These are phyloP conservation scores for Sarocladium oryzae DNA, from an alignment of 2,329 filamentous ascomycete genomes.

Conservation along the genomic window DNA sequence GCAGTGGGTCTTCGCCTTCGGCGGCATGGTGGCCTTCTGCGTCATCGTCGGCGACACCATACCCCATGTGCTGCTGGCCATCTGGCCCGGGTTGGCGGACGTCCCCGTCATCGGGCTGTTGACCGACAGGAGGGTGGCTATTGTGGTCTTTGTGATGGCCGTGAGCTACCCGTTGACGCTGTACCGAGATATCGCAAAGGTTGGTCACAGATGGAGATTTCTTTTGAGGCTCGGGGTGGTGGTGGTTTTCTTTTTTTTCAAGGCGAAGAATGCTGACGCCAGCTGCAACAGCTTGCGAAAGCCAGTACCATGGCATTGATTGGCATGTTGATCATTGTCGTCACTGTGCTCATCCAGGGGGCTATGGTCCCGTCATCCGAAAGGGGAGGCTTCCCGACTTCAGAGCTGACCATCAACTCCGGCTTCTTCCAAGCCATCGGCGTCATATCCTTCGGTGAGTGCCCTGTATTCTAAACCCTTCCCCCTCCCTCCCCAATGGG, in stretches of 20 bases:
- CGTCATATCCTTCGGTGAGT: constrained; percentile 88
- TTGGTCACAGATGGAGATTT: constrained; percentile 30
- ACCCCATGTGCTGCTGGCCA: constrained; percentile 75
- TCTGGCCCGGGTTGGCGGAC: constrained; percentile 69
- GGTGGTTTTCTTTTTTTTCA: too few species aligned
- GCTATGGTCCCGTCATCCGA: constrained; percentile 64
- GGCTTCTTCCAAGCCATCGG: constrained; percentile 95
- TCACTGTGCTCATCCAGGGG: constrained; percentile 82
- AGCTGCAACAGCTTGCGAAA: constrained; percentile 80
- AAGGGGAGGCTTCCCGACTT: constrained; percentile 63
- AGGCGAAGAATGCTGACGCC: too few species aligned
- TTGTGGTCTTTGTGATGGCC: constrained; percentile 78
- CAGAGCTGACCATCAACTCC: constrained; percentile 70
- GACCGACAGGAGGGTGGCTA: constrained; percentile 74
- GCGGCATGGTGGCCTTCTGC: constrained; percentile 96
- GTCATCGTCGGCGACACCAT: constrained; percentile 97
- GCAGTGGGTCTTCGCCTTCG: constrained; percentile 98
- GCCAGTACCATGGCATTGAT: constrained; percentile 88
- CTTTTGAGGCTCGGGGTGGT: not conserved
- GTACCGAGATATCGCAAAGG: constrained; percentile 96
- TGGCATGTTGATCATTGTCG: constrained; percentile 85
- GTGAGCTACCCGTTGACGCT: constrained; percentile 87
- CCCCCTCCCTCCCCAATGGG: too few species aligned
- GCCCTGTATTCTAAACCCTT: not conserved
- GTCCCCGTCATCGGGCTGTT: constrained; percentile 77